A percentile compares a stretch with the other conserved stretches of the same genome.
phyloP scores from a whole-genome alignment of 106 monocot genomes.

The Alisma plantagoaquatica region DNA sequence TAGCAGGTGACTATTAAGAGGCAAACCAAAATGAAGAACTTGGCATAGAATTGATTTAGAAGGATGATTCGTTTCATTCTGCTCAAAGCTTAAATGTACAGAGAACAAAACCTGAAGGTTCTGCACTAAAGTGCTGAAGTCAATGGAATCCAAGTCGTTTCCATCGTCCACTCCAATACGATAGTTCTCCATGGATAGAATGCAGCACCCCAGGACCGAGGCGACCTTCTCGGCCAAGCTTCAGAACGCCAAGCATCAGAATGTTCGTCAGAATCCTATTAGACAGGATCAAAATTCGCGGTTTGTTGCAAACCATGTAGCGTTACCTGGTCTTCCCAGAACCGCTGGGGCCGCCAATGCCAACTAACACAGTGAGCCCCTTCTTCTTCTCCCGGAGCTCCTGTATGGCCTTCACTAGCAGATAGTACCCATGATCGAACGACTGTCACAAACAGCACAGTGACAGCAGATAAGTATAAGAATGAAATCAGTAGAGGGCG shows the following conservation, averaged over 20 bases:
- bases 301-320: neutral
- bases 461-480: neutral
- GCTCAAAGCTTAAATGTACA: no score
- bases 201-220: conserved; percentile 68
- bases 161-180: conserved; percentile 70
- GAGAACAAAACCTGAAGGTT: conserved; percentile 58
- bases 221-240: conserved; percentile 98
- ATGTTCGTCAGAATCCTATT: neutral
- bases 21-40: no score
- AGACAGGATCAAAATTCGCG: neutral
- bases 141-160: conserved; percentile 75
- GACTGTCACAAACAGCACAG: conserved; percentile 24
- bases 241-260: neutral
- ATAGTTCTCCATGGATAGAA: conserved; percentile 97
- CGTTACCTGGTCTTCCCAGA: conserved; percentile 87
- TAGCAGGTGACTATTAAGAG: no score
- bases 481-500: neutral
- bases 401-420: conserved; percentile 91
- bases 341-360: conserved; percentile 95
- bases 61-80: no score
- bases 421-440: conserved; percentile 95
- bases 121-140: conserved; percentile 49
- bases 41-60: no score
- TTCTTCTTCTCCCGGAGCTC: conserved; percentile 88
- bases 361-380: conserved; percentile 66